phyloP scores from a whole-genome alignment of 2,329 filamentous ascomycete species.

The Beauveria medogensis region DNA sequence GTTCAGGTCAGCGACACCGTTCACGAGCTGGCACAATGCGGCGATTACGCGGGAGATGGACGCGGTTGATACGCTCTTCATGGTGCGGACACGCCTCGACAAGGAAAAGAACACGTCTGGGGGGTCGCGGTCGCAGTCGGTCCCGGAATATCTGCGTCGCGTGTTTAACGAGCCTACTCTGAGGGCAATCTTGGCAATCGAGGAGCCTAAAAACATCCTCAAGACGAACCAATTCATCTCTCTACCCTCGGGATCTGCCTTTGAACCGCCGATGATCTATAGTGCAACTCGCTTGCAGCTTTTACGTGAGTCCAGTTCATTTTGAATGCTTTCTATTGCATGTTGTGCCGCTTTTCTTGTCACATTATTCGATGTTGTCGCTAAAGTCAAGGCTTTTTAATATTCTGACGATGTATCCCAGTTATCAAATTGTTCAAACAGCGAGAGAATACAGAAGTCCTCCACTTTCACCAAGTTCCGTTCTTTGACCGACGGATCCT shows the following conservation, averaged over 20 bases:
- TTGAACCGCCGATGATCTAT: slow-evolving; percentile 13
- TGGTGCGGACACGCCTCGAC: neutral
- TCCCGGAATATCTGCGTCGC: neutral
- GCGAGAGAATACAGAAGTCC: slow-evolving; percentile 14
- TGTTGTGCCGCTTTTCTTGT: neutral
- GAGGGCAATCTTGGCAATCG: neutral
- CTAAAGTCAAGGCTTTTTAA: no score
- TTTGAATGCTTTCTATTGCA: neutral
- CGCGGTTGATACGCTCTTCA: neutral
- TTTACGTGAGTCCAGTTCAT: slow-evolving; percentile 15
- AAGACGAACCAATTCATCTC: slow-evolving; percentile 15
- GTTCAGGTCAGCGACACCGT: neutral
- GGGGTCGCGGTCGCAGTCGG: neutral
- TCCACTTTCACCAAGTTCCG: slow-evolving; percentile 24
- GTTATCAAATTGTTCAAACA: slow-evolving; percentile 18
- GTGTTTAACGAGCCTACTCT: neutral
- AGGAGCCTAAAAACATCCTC: slow-evolving; percentile 11
- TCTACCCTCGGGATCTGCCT: neutral
- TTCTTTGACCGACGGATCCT: slow-evolving; percentile 26
- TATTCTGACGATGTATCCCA: slow-evolving; percentile 10
- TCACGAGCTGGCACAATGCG: slow-evolving; percentile 12
- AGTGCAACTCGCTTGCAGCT: slow-evolving; percentile 9
- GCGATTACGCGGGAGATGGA: slow-evolving; percentile 13
- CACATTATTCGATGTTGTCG: neutral
- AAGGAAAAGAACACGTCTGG: neutral